Base-by-base conservation (phyloP, 495 filamentous ascomycete species). In the Penicillium psychrofluorescens region DNA sequence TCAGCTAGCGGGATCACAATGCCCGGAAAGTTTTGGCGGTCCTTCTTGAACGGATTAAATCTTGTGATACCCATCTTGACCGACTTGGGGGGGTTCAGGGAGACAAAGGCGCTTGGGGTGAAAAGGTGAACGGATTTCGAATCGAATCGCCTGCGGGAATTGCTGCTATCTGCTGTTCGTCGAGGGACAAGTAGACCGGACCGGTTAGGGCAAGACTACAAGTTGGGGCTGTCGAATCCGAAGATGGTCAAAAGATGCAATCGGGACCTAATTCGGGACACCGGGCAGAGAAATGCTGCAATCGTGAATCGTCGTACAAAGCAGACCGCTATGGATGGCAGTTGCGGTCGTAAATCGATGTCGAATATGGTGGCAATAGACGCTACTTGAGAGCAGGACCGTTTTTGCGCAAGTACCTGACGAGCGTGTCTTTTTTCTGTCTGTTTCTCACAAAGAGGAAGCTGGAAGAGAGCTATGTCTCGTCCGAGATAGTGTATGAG, bases 1-100 rank as follows among this genome's bases (percentile, higher is more conserved):
- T 67, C 55, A n/a, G 67, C 55, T 34, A 81, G 57, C 9, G 76
- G 75, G 2, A 79, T 64, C 12, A 76, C 68, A n/a, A 77, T 74
- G 10, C 69, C 66, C 1, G 70, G 65, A 51, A 74, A 77, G 31
- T 72, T 67, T 28, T 49, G 54, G 35, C 66, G 62, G 45, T 79
- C 72, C 43, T 67, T 63, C 41, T 67, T 63, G 55, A 80, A 78
- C 1, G 74, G 76, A 42, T 76, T 79, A 48, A 75, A 57, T 29
- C 49, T 42, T 33, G 46, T 32, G 43, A 63, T 22, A 12, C 53
- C 47, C 63, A 67, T 67, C 2, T 35, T 58, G 53, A 28, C 47
- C 47, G 49, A 46, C 36, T 42, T 34, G 3, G 32, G 32, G 9
- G 32, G 32, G 32, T 34, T 34, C 32, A 34, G n/a, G 10, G 22